These are phyloP conservation scores for Bertia moriformis DNA, from an alignment of 2,329 filamentous ascomycete species.

Conservation along the genomic window DNA sequence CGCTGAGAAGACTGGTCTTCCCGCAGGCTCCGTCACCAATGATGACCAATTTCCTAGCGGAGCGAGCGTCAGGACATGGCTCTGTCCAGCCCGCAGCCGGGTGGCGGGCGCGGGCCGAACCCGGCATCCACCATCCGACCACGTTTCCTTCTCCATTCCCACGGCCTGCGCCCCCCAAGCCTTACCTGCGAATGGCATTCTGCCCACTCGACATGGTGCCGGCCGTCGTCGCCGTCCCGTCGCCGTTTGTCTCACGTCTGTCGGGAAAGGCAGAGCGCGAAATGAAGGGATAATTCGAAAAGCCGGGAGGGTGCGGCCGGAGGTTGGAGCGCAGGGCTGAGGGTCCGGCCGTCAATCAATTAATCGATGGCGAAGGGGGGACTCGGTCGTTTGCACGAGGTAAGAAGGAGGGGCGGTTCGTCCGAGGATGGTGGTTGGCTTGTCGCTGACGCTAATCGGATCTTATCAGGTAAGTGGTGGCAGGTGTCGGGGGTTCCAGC, in stretches of 20 bases:
- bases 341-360: constrained; percentile 2
- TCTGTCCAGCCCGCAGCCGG: not conserved
- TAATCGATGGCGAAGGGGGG: constrained; percentile 2
- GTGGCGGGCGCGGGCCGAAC: too few species aligned
- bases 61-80: not conserved
- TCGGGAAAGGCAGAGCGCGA: constrained; percentile 3
- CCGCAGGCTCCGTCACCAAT: constrained; percentile 96
- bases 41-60: constrained; percentile 76
- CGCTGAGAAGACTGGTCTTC: constrained; percentile 91
- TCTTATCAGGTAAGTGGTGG: too few species aligned
- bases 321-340: not conserved
- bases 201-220: constrained; percentile 29
- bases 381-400: constrained; percentile 3
- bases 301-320: too few species aligned
- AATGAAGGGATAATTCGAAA: not conserved
- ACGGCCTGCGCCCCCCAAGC: constrained; percentile 4
- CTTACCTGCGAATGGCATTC: constrained; percentile 55
- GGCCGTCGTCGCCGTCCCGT: not conserved
- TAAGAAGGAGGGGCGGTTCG: constrained; percentile 1
- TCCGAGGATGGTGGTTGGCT: constrained; percentile 3
- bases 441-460: constrained; percentile 1
- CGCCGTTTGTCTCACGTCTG: constrained; percentile 1
- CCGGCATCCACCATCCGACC: not conserved
- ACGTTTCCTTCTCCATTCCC: not conserved
- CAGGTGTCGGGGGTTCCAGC: too few species aligned